These are phyloP conservation scores for Pseudozyma sp. DNA, from an alignment of 1,284 basidiomycete genomes.

Conservation along the genomic window DNA sequence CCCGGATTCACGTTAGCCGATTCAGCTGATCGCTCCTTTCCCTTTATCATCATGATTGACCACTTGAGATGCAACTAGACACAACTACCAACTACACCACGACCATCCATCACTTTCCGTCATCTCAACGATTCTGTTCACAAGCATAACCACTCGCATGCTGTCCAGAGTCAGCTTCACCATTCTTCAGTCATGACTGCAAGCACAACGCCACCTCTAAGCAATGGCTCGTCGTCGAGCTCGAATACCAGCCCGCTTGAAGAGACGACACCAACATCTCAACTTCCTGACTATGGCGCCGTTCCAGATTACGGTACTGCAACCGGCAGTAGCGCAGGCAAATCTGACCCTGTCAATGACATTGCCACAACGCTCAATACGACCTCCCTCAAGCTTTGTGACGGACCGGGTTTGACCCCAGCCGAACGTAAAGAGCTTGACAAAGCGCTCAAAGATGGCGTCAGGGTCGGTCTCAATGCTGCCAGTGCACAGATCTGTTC, in stretches of 20 bases:
- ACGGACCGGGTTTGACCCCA: slow-evolving; percentile 30
- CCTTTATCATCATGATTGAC: no score
- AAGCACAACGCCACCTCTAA: slow-evolving; percentile 28
- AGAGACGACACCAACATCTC: slow-evolving; percentile 5
- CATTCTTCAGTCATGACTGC: slow-evolving; percentile 11
- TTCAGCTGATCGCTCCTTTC: no score
- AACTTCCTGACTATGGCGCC: slow-evolving; percentile 27
- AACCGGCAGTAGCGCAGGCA: background rate
- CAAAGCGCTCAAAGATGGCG: slow-evolving; percentile 31
- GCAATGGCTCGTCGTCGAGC: slow-evolving; percentile 24
- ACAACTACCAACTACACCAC: no score
- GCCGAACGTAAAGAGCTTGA: slow-evolving; percentile 36
- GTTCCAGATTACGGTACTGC: slow-evolving; percentile 24
- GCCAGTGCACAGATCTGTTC: slow-evolving; percentile 7
- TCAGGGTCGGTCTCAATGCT: slow-evolving; percentile 26
- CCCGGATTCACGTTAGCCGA: no score
- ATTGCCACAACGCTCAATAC: slow-evolving; percentile 21
- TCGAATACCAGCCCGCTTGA: slow-evolving; percentile 12
- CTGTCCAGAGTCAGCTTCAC: no score
- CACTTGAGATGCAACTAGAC: no score
- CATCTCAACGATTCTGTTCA: no score
- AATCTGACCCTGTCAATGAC: slow-evolving; percentile 13
- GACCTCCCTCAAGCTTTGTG: slow-evolving; percentile 36
- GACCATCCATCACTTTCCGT: no score
- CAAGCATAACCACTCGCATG: no score